Evolutionary conservation across 441 rosid genomes (phyloP).

Genomic region (Erodium texanum): DNA sequence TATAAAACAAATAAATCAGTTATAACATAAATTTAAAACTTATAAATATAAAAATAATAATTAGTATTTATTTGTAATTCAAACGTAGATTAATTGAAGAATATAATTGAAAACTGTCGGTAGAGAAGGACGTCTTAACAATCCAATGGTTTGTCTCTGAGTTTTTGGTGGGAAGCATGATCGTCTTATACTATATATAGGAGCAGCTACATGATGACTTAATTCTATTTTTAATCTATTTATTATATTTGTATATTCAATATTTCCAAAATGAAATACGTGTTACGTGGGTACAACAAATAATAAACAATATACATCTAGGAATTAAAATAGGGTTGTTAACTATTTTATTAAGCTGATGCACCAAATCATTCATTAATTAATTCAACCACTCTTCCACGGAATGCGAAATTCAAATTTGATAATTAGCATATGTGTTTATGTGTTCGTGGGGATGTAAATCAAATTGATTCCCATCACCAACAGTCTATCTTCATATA

Average conservation of each 20-base stretch:
- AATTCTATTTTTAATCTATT: too few relatives aligned
- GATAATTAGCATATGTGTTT: too few relatives aligned
- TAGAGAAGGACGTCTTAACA: not conserved
- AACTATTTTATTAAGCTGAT: not conserved
- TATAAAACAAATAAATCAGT: too few relatives aligned
- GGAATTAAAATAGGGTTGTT: not conserved
- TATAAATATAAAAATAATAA: too few relatives aligned
- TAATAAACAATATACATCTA: not conserved
- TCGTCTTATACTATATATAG: not conserved
- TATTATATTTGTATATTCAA: too few relatives aligned
- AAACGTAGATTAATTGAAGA: not conserved
- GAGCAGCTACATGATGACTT: not conserved
- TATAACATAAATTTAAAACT: too few relatives aligned
- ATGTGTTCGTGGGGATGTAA: too few relatives aligned
- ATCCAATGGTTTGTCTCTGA: not conserved
- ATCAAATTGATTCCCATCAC: too few relatives aligned
- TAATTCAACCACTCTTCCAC: too few relatives aligned
- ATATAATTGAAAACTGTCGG: not conserved
- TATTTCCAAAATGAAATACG: not conserved
- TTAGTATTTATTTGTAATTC: not conserved
- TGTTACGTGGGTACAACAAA: not conserved
- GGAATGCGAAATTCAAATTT: too few relatives aligned
- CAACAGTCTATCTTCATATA: too few relatives aligned
- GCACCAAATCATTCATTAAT: not conserved
- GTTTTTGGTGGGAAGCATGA: not conserved